Base-by-base conservation (phyloP, 768 basidiomycete species). In the Filobasidium wieringae region DNA sequence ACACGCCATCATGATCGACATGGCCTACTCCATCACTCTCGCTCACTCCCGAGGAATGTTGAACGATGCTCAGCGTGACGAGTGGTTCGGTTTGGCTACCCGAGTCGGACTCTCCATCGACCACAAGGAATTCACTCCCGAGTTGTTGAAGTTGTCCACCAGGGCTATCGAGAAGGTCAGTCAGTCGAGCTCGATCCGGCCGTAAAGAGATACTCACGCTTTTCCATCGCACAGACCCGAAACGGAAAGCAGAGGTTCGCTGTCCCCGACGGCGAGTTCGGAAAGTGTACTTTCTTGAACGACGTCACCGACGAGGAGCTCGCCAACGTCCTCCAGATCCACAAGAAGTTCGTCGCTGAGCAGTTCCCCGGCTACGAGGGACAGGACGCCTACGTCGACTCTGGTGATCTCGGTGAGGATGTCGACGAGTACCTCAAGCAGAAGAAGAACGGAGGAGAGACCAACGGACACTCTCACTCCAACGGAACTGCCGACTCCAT, bases 11-110 rank as follows among this genome's bases (percentile, higher is more conserved):
- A 65, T 63, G 66, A 73, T 73, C 63, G 73, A 74, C 68, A 74
- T 74, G 73, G 71, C 72, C 11, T 74, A 73, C 68, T 73, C 72
- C 36, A 70, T 69, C 45, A 74, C 73, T 31, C 67, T 74, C 33
- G 72, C 72, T 17, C 72, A 70, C 69, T 65, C 66, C 27, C 66
- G 72, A 56, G 71, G 71, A 7, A 57, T 73, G 52, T 60, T 73
- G 63, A 69, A 63, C 66, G 71, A 71, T 45, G 68, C 51, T 15
- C 69, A 73, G 63, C 66, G 72, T 53, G 68, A 74, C 59, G 64
- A 74, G 63, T 70, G 72, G 63, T 69, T 71, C 63, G 64, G 39
- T n/a, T 68, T 74, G 17, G 63, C 69, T 32, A 59, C 65, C 29
- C 64, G 64, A 2, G 72, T 74, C 39, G 73, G 73, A 47, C 65